These are phyloP conservation scores for Acanthamoeba culbertsoni DNA, from an alignment of 208 protist genomes.

Conservation along the genomic window DNA sequence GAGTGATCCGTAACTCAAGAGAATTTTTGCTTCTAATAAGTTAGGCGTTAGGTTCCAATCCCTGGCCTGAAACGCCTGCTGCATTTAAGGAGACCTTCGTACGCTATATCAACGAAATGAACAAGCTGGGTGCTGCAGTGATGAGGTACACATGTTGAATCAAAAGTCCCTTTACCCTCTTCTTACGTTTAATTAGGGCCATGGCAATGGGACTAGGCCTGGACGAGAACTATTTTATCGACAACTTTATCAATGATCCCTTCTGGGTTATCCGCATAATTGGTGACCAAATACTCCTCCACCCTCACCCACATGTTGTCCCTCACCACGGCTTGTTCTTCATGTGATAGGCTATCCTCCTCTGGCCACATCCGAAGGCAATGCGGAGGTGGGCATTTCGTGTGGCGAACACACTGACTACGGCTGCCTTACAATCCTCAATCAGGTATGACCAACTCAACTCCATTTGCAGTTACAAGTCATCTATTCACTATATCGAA, in stretches of 20 bases:
- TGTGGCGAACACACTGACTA: constrained; percentile 54
- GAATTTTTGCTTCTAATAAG: background rate
- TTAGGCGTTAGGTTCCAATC: background rate
- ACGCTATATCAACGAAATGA: constrained; percentile 27
- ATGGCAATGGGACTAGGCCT: constrained; percentile 12
- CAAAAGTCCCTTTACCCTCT: background rate
- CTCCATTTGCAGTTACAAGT: background rate
- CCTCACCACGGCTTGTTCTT: background rate
- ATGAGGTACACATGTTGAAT: background rate
- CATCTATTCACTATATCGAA: background rate
- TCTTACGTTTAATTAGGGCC: background rate
- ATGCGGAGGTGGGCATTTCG: background rate
- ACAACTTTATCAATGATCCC: background rate
- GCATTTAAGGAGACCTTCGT: background rate
- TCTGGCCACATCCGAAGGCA: background rate
- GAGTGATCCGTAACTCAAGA: background rate
- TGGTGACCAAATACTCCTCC: too few species aligned
- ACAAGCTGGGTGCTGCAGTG: background rate
- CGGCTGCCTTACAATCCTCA: constrained; percentile 54
- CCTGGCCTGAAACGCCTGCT: background rate
- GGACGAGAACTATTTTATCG: constrained; percentile 38
- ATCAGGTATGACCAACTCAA: background rate
- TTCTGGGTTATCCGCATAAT: constrained; percentile 56
- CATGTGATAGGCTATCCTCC: background rate
- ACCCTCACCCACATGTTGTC: background rate